These are phyloP conservation scores for Didymella pinodella DNA, from an alignment of 2,329 filamentous ascomycete genomes.

Conservation along the genomic window DNA sequence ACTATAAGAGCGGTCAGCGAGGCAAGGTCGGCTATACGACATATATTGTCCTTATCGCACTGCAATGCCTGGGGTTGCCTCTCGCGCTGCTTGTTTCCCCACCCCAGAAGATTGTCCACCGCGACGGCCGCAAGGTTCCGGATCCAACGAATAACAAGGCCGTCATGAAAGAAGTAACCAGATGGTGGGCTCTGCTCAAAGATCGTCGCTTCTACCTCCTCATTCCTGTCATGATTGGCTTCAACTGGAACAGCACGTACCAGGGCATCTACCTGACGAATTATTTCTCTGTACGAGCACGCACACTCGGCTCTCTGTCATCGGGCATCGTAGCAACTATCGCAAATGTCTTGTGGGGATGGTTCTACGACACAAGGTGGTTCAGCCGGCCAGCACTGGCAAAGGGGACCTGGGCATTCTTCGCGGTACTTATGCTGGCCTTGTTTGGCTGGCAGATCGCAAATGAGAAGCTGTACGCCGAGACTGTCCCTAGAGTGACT, in stretches of 20 bases:
- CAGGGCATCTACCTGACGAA: background rate
- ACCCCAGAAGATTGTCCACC: background rate
- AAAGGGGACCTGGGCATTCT: conserved; percentile 54
- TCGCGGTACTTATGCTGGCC: conserved; percentile 37
- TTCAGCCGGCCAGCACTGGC: conserved; percentile 55
- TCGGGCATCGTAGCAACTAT: conserved; percentile 43
- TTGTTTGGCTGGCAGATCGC: background rate
- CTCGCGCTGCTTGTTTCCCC: background rate
- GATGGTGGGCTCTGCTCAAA: background rate
- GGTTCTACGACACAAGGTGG: conserved; percentile 57
- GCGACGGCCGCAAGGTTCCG: background rate
- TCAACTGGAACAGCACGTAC: background rate
- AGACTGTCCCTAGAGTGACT: background rate
- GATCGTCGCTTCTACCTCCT: background rate
- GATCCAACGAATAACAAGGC: background rate
- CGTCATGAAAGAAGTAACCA: background rate
- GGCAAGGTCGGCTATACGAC: background rate
- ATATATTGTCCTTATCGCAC: background rate
- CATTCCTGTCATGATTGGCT: background rate
- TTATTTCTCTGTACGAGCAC: background rate
- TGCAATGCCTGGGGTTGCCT: background rate
- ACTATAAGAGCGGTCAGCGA: background rate
- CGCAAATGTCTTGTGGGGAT: conserved; percentile 60
- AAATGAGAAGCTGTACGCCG: background rate
- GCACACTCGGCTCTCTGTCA: background rate